Evolutionary conservation across 208 protist genomes (phyloP).

Genomic region (Acanthamoeba royreba): DNA sequence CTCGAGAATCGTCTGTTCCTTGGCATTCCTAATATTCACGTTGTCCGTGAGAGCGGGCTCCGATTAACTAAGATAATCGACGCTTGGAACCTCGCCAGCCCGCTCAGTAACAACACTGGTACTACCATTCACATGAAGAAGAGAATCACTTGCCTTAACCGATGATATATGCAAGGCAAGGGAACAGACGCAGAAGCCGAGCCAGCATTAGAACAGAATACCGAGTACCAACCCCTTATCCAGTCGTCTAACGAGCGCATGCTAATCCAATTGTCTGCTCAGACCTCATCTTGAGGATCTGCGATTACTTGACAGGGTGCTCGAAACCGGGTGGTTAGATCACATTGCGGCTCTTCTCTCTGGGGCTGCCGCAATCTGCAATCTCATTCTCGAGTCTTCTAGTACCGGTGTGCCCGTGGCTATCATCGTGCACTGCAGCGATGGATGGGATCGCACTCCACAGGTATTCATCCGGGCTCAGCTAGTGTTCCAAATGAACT

Average conservation of each 20-base stretch:
- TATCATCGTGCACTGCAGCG: constrained; percentile 21
- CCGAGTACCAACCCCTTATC: background rate
- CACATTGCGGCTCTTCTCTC: constrained; percentile 27
- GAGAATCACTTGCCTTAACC: no score
- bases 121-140: background rate
- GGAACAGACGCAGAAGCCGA: no score
- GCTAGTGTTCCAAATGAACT: constrained; percentile 82
- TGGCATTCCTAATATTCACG: constrained; percentile 39
- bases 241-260: background rate
- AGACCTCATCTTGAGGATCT: background rate
- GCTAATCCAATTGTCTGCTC: no score
- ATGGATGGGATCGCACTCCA: constrained; percentile 81
- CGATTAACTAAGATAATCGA: background rate
- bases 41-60: background rate
- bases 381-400: constrained; percentile 35
- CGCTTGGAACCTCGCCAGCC: background rate
- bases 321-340: constrained; percentile 15
- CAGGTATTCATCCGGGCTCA: background rate
- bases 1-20: background rate
- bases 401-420: constrained; percentile 7
- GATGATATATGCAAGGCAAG: no score
- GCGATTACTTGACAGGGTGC: background rate
- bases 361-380: background rate
- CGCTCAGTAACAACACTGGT: background rate
- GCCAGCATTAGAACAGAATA: no score